Evolutionary conservation across 306 rosid genomes (phyloP), one percentile per base, ranked within the genome.

Genomic region (Biancaea sappan): DNA sequence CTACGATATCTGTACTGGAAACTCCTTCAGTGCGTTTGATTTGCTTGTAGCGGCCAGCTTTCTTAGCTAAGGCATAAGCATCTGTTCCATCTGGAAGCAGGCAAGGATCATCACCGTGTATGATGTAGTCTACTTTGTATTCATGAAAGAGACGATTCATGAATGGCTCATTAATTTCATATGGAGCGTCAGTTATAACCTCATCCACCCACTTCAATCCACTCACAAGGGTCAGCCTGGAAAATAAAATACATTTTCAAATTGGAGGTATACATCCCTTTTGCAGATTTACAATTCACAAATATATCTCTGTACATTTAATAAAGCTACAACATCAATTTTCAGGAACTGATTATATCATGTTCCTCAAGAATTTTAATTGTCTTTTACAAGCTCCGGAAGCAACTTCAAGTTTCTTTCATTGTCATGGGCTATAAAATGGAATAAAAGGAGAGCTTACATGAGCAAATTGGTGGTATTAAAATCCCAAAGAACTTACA

Each of bases 91-190:
- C 99, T 44, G 99, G 98, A 86, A 95, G 99, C 75, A 95, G 79
- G 91, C 99, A 95, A 71, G 99, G 99, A 80, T 95, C 99, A 78
- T 95, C 99, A n/a, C 99, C 99, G 41, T 95, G 99, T 77, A 95
- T 92, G 80, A 95, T 89, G 69, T 88, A 95, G 77, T 95, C 99
- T 75, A 95, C 92, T 72, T 90, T 95, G 87, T 95, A 83, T 79
- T 95, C 99, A 73, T 82, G 89, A 78, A 95, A 95, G 85, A 95
- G 99, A 37, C 78, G 96, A 77, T 87, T 74, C 98, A 95, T 90
- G 86, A 95, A 95, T 67, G 88, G 72, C 71, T 92, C 97, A 6
- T 97, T 92, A 75, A 95, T 95, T 76, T 84, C 99, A 83, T 95
- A 95, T 16, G 99, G 99, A 83, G 98, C 99, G 47, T 81, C 96